Percentiles rank a stretch among this genome's conserved stretches.
Conservation (phyloP, 1,139 yeast genomes). For the Yamadazyma friedrichii region DNA sequence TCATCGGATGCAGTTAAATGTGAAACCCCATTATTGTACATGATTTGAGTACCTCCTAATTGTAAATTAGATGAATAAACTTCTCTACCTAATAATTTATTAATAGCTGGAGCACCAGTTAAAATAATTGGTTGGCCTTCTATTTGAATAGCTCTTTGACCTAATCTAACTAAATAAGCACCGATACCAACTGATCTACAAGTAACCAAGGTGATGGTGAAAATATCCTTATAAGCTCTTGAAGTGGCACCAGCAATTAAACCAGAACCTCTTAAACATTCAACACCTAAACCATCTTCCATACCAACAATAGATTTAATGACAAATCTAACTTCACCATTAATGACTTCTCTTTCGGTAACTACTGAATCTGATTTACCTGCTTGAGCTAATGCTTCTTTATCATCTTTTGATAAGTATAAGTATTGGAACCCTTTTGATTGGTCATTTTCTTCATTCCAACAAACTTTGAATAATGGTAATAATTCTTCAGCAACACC, state of each 20-base stretch:
- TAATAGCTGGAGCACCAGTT: constrained; percentile 99
- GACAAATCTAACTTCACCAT: constrained; percentile 78
- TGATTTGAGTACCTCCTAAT: constrained; percentile 98
- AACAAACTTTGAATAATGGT: constrained; percentile 85
- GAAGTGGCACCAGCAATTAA: constrained; percentile 98
- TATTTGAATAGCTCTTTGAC: constrained; percentile 97
- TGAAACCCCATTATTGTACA: constrained; percentile 97
- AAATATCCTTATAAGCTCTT: constrained; percentile 94
- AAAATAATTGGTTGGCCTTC: constrained; percentile 98
- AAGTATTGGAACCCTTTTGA: constrained; percentile 88
- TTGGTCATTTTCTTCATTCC: constrained; percentile 78
- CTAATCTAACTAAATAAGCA: constrained; percentile 95
- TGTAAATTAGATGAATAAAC: constrained; percentile 96
- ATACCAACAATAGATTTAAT: constrained; percentile 87
- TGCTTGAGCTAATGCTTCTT: constrained; percentile 55
- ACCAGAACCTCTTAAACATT: constrained; percentile 97
- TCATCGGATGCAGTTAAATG: constrained; percentile 95
- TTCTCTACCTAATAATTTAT: constrained; percentile 93
- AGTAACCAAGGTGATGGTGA: constrained; percentile 93
- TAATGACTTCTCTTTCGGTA: constrained; percentile 79
- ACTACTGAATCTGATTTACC: constrained; percentile 63
- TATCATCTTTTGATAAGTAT: constrained; percentile 72
- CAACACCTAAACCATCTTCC: constrained; percentile 97
- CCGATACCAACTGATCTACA: constrained; percentile 99
- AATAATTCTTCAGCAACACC: constrained; percentile 96